phyloP scores from a whole-genome alignment of 768 basidiomycete genomes.

The Suillus sp. region DNA sequence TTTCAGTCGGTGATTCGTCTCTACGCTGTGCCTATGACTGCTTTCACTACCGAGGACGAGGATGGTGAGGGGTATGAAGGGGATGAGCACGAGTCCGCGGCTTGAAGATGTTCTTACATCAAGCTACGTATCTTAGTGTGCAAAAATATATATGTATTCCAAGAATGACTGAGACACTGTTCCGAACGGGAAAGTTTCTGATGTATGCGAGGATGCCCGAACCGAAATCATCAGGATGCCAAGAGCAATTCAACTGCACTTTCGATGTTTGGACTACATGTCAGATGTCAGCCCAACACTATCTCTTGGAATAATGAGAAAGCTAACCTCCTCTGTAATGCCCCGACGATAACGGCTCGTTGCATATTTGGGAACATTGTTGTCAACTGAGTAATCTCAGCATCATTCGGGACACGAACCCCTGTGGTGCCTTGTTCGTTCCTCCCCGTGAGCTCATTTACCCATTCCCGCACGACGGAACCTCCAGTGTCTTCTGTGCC shows the following conservation, averaged over 20 bases:
- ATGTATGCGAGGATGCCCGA: neutral
- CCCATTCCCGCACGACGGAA: constrained; percentile 77
- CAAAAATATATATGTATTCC: constrained; percentile 1
- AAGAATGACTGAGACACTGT: neutral
- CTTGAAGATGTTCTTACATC: constrained; percentile 21
- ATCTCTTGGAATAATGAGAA: constrained; percentile 11
- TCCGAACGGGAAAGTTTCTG: neutral
- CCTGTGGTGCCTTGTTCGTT: constrained; percentile 53
- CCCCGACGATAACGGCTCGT: constrained; percentile 70
- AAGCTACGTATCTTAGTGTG: neutral
- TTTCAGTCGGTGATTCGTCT: constrained; percentile 88
- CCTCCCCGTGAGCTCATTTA: constrained; percentile 75
- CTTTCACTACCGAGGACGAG: constrained; percentile 85
- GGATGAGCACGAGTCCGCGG: constrained; percentile 42
- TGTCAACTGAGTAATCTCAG: constrained; percentile 73
- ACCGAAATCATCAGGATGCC: constrained; percentile 41
- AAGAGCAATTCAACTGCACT: constrained; percentile 81
- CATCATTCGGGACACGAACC: constrained; percentile 70
- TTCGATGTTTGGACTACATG: constrained; percentile 70
- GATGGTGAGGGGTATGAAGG: constrained; percentile 48
- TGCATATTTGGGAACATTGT: constrained; percentile 84
- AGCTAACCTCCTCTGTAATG: constrained; percentile 80
- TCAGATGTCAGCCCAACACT: constrained; percentile 8
- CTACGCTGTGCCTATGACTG: constrained; percentile 86
- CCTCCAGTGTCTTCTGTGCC: constrained; percentile 33